Evolutionary conservation across 768 basidiomycete genomes (phyloP), one percentile per base, ranked within the genome.

Genomic region (Vararia minispora): DNA sequence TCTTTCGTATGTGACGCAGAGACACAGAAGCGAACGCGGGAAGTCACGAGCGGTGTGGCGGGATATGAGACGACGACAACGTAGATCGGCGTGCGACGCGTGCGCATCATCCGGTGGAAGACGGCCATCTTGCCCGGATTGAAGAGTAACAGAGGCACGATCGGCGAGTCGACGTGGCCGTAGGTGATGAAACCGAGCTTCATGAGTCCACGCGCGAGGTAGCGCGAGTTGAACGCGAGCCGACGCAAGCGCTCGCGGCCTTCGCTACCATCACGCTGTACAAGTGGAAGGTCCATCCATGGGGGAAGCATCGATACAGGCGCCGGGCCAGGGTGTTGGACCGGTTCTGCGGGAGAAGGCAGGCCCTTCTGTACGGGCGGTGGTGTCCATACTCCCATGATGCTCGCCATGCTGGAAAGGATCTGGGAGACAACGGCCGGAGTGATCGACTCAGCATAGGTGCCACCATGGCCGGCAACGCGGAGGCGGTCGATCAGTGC

Each of bases 131-230:
- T 97, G 36, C 85, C 92, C 0, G 87, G 87, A 57, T 88, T 76
- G 71, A 89, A 98, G 23, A 98, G 62, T 35, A 99, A 66, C 31
- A 98, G 65, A 0, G 95, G 94, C 3, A 98, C 82, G 50, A 99
- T 87, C 2, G 95, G 94, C 20, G 88, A 90, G 48, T 88, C 78
- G 25, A 79, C 73, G 58, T 87, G 79, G 0, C 94, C 94, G 52
- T 91, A 95, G 5, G 86, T 87, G 65, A 99, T 94, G 69, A 99
- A 99, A 0, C 95, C 95, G 24, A 99, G 76, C 53, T 88, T 92
- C 50, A 72, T 67, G 39, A 99, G 69, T 1, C 79, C 94, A 5
- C 71, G 71, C 46, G 84, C 80, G 34, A 99, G 79, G 63, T 98
- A 99, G 16, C 90, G 76, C 13, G 85, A 71, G 66, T 98, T 98